These are phyloP conservation scores for Hypholoma sublateritium DNA, from an alignment of 768 basidiomycete genomes.

Conservation along the genomic window DNA sequence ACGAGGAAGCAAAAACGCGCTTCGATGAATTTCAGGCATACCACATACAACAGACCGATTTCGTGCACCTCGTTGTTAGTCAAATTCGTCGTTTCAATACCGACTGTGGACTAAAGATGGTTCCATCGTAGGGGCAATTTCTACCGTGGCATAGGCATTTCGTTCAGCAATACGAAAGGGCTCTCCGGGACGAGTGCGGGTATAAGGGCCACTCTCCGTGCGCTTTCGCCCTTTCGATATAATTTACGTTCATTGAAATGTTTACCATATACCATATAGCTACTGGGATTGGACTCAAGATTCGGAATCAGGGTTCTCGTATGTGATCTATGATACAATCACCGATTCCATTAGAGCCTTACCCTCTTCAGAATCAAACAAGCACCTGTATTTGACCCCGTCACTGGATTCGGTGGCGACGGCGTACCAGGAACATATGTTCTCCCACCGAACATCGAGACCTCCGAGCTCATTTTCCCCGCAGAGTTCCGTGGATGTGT, in stretches of 20 bases:
- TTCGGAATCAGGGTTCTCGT: conserved; percentile 20
- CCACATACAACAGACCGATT: conserved; percentile 27
- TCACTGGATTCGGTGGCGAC: conserved; percentile 37
- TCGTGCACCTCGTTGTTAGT: conserved; percentile 32
- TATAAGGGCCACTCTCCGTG: conserved; percentile 36
- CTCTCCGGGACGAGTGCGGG: conserved; percentile 34
- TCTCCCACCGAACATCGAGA: conserved; percentile 7
- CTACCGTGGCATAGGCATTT: conserved; percentile 37
- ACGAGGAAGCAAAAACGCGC: conserved; percentile 22
- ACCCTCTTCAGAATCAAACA: conserved; percentile 24
- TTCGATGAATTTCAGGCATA: conserved; percentile 38
- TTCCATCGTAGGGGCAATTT: conserved; percentile 30
- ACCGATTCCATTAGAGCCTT: neutral
- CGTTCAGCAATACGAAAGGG: conserved; percentile 28
- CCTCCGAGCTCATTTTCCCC: conserved; percentile 9
- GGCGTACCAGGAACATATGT: conserved; percentile 27
- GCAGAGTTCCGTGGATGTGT: conserved; percentile 24
- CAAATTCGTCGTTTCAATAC: conserved; percentile 7
- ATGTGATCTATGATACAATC: neutral
- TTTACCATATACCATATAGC: conserved; percentile 15
- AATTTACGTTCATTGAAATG: neutral
- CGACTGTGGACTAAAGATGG: neutral
- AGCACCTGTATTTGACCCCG: conserved; percentile 35
- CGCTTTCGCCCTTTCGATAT: neutral
- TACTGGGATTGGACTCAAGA: conserved; percentile 44